A percentile compares a stretch with the other conserved stretches of the same genome.
Conservation (phyloP, 208 protist genomes). For the Leishmania aethiopica region DNA sequence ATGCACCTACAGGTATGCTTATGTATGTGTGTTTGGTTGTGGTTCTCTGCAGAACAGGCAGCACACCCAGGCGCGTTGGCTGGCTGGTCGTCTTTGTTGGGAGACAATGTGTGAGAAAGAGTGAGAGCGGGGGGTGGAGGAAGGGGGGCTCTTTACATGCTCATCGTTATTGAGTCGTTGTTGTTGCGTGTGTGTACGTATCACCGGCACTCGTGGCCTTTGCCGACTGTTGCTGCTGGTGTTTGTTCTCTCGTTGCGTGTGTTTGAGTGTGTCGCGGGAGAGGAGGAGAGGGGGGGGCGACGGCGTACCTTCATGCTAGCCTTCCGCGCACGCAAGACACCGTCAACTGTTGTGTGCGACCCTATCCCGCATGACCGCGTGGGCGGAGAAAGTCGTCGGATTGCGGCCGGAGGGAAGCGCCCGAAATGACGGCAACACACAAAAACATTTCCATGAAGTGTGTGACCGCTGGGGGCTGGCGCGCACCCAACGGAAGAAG, state of each 20-base stretch:
- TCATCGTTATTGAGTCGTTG: no score
- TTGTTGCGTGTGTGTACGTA: background rate
- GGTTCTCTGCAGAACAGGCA: background rate
- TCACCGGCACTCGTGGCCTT: background rate
- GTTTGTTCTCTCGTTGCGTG: background rate
- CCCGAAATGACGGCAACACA: background rate
- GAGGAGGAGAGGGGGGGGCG: background rate
- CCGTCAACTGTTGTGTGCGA: background rate
- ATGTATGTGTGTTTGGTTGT: constrained; percentile 5
- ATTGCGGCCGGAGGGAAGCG: background rate
- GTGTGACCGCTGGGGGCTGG: background rate
- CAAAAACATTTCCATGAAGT: background rate
- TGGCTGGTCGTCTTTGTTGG: background rate
- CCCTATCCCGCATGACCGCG: background rate
- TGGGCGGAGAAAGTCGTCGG: background rate
- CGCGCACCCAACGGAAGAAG: background rate
- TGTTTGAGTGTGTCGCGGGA: background rate
- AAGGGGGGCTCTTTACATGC: no score
- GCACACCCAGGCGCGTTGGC: no score
- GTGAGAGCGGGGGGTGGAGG: background rate
- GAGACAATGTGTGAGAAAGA: background rate
- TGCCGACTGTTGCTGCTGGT: background rate
- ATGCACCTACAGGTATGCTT: background rate
- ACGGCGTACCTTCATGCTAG: background rate
- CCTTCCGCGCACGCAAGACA: background rate